Evolutionary conservation across 768 basidiomycete species (phyloP).

Genomic region (Suillus spraguei): DNA sequence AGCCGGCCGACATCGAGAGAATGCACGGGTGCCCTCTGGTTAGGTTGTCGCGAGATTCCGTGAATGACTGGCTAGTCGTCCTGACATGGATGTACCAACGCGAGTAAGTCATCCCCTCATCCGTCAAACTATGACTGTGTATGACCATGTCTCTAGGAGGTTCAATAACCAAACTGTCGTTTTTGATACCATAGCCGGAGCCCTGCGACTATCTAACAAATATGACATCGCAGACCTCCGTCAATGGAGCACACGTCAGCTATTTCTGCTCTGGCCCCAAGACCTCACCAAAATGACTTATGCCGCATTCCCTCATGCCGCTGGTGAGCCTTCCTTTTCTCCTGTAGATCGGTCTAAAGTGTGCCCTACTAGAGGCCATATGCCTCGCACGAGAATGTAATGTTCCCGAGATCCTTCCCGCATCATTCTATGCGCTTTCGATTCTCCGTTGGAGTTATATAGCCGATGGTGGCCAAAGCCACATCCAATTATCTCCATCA

Average conservation of each 20-base stretch:
- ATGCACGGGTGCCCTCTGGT: conserved; percentile 36
- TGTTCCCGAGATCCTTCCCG: conserved; percentile 39
- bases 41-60: conserved; percentile 25
- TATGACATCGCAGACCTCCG: conserved; percentile 36
- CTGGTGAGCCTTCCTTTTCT: conserved; percentile 26
- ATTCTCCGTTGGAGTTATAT: conserved; percentile 30
- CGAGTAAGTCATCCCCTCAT: conserved; percentile 24
- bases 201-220: conserved; percentile 39
- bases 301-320: conserved; percentile 31
- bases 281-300: conserved; percentile 29
- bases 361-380: conserved; percentile 35
- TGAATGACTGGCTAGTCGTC: conserved; percentile 32
- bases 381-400: conserved; percentile 36
- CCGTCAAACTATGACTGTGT: neutral
- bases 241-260: conserved; percentile 25
- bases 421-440: conserved; percentile 43
- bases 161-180: conserved; percentile 24
- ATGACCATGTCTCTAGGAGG: conserved; percentile 17
- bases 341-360: neutral
- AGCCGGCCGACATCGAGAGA: conserved; percentile 30
- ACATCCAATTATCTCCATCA: conserved; percentile 29
- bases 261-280: conserved; percentile 34
- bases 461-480: conserved; percentile 32
- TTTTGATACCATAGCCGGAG: conserved; percentile 30
- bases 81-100: conserved; percentile 38